These are phyloP conservation scores for Epichloe coenophiala DNA, from an alignment of 2,329 filamentous ascomycete species.

Conservation along the genomic window DNA sequence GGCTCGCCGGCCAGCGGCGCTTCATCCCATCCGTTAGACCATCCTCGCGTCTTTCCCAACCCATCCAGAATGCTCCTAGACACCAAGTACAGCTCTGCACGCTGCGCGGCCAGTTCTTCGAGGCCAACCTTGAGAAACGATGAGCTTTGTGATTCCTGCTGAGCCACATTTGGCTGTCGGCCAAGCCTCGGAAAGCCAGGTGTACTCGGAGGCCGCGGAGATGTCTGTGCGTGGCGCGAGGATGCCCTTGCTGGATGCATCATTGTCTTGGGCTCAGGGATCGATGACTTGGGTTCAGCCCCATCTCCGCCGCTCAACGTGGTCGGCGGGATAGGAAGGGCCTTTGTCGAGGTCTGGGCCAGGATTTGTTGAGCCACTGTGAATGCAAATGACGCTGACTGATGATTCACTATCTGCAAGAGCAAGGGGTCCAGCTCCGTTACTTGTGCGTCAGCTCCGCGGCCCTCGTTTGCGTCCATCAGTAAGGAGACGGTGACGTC, in stretches of 20 bases:
- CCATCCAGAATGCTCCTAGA: constrained; percentile 69
- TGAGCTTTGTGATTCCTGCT: constrained; percentile 26
- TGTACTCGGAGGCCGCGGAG: constrained; percentile 28
- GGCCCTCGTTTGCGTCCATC: constrained; percentile 22
- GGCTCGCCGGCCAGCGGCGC: constrained; percentile 37
- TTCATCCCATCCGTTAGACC: constrained; percentile 63
- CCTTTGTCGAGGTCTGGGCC: constrained; percentile 57
- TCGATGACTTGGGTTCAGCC: constrained; percentile 46
- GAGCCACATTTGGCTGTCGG: constrained; percentile 23
- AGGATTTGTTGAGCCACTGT: constrained; percentile 64
- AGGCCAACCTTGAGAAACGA: constrained; percentile 50
- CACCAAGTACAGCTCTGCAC: constrained; percentile 70
- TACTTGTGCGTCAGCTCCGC: constrained; percentile 18
- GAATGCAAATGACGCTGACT: constrained; percentile 68
- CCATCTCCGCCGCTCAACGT: constrained; percentile 31
- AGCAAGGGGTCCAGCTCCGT: constrained; percentile 22
- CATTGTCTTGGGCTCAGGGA: constrained; percentile 57
- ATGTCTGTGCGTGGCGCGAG: constrained; percentile 37
- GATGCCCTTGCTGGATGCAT: constrained; percentile 54
- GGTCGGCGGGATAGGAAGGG: constrained; percentile 52
- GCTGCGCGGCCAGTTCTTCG: constrained; percentile 67
- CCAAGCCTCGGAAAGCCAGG: constrained; percentile 40
- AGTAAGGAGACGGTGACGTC: constrained; percentile 56
- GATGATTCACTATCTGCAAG: constrained; percentile 51
- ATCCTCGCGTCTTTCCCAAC: constrained; percentile 56